A percentile compares a stretch with the other conserved stretches of the same genome.
phyloP scores from a whole-genome alignment of 768 basidiomycete species.

The Termitomyces sp. region DNA sequence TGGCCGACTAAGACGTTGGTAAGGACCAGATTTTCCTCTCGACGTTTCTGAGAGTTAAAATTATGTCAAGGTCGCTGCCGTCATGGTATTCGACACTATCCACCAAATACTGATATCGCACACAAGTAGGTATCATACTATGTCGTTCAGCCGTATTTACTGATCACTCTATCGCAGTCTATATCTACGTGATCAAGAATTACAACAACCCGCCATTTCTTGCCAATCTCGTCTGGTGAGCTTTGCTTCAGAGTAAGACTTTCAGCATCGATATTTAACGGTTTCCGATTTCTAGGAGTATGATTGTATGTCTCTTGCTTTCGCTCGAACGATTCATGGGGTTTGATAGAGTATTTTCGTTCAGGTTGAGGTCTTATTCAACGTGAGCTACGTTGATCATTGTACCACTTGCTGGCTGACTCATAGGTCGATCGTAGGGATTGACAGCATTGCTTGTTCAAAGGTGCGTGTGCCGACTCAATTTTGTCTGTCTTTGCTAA shows the following conservation, averaged over 20 bases:
- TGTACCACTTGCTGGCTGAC: neutral
- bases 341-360: neutral
- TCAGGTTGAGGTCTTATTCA: slow-evolving; percentile 34
- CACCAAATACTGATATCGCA: slow-evolving; percentile 56
- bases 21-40: slow-evolving; percentile 12
- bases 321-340: neutral
- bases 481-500: neutral
- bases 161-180: slow-evolving; percentile 30
- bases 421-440: slow-evolving; percentile 24
- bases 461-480: slow-evolving; percentile 24
- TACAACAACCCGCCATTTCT: slow-evolving; percentile 30
- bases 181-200: slow-evolving; percentile 44
- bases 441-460: slow-evolving; percentile 50
- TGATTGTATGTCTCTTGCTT: slow-evolving; percentile 26
- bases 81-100: slow-evolving; percentile 47
- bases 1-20: slow-evolving; percentile 49
- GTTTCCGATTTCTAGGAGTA: slow-evolving; percentile 25
- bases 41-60: neutral
- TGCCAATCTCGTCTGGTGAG: slow-evolving; percentile 36
- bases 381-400: slow-evolving; percentile 25
- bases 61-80: slow-evolving; percentile 40
- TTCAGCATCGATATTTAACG: neutral
- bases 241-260: neutral
- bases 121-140: slow-evolving; percentile 30
- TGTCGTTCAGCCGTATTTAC: neutral